These are phyloP conservation scores for Domatiomyces globalis DNA, from an alignment of 2,329 filamentous ascomycete species.

Conservation along the genomic window DNA sequence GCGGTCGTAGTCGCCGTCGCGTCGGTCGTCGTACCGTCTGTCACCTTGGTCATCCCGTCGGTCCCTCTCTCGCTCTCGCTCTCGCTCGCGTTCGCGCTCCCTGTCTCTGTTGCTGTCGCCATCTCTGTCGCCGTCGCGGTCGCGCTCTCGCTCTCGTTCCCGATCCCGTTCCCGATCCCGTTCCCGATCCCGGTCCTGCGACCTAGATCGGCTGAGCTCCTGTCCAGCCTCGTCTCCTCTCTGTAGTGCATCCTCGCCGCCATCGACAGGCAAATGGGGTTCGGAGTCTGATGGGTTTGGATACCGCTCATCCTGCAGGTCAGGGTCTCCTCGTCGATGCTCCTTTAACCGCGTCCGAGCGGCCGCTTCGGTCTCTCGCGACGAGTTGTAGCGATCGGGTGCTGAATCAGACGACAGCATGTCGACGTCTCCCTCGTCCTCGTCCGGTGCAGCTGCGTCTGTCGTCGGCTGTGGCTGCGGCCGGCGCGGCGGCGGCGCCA, in stretches of 20 bases:
- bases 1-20: conserved; percentile 4
- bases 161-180: conserved; percentile 9
- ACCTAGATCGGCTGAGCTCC: neutral
- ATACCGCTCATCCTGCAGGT: conserved; percentile 27
- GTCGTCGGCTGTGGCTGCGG: neutral
- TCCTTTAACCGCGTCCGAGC: conserved; percentile 1
- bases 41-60: conserved; percentile 9
- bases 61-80: conserved; percentile 8
- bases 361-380: conserved; percentile 3
- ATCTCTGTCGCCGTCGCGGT: conserved; percentile 9
- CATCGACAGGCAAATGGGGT: neutral
- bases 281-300: conserved; percentile 14
- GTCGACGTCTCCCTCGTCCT: neutral
- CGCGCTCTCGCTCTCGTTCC: conserved; percentile 6
- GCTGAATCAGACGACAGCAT: neutral
- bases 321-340: conserved; percentile 20
- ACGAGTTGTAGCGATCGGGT: conserved; percentile 2
- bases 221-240: conserved; percentile 11
- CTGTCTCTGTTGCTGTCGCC: conserved; percentile 8
- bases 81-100: conserved; percentile 6
- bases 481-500: no score
- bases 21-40: conserved; percentile 8
- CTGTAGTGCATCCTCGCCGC: conserved; percentile 1
- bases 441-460: neutral
- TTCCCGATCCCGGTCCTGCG: conserved; percentile 4